phyloP scores from a whole-genome alignment of 768 basidiomycete genomes.

The Boletus subparvulus region DNA sequence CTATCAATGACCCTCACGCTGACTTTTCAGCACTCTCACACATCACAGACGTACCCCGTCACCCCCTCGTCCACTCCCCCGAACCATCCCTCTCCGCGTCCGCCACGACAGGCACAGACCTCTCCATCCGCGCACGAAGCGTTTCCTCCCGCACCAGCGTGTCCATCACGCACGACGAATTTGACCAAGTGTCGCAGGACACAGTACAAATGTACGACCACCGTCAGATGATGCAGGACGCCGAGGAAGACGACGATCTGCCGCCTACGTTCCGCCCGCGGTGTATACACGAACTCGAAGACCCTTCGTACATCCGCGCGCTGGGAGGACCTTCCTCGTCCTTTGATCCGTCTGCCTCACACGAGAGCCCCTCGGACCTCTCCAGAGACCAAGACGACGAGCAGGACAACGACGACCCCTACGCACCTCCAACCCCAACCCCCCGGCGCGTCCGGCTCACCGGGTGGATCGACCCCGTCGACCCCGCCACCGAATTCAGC shows the following conservation, averaged over 20 bases:
- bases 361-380: not conserved
- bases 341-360: constrained; percentile 1
- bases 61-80: constrained; percentile 33
- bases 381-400: not conserved
- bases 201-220: constrained; percentile 18
- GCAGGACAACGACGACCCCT: constrained; percentile 12
- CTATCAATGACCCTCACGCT: not conserved
- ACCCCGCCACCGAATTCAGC: constrained; percentile 51
- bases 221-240: constrained; percentile 31
- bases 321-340: constrained; percentile 11
- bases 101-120: constrained; percentile 34
- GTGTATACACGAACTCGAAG: constrained; percentile 59
- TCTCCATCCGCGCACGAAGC: constrained; percentile 31
- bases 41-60: constrained; percentile 30
- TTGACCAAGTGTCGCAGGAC: constrained; percentile 15
- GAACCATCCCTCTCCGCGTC: constrained; percentile 35
- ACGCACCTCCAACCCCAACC: constrained; percentile 21
- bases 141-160: constrained; percentile 25
- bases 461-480: constrained; percentile 56
- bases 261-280: constrained; percentile 31
- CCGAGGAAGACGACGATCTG: constrained; percentile 28
- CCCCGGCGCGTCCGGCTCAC: constrained; percentile 42
- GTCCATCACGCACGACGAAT: constrained; percentile 10
- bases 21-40: constrained; percentile 23
- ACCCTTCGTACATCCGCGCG: constrained; percentile 29